Base-by-base conservation (phyloP, 306 rosid species). In the Lagenaria siceraria region DNA sequence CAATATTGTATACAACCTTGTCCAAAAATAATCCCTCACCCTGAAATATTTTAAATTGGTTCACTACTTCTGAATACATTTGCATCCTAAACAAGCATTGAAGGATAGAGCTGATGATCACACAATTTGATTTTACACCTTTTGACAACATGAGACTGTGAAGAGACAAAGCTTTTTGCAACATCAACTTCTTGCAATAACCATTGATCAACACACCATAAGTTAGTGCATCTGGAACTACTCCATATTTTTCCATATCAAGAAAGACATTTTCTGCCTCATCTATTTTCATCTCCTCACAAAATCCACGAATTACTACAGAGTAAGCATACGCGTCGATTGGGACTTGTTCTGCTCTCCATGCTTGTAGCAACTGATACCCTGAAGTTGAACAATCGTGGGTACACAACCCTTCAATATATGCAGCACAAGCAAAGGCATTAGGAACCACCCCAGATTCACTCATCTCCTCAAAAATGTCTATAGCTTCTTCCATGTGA, bases 401-500 rank as follows among this genome's bases (percentile, higher is more conserved):
- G 79, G 69, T 82, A 70, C 98, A 94, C 61, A 94, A 80, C 76
- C 97, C 98, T 82, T 88, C 89, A 76, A 94, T 86, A 77, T 77
- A 88, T 22, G 88, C 68, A 18, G 86, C 55, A 73, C 80, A 85
- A 60, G 94, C 91, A 81, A 83, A 90, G 10, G 89, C 80, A 65
- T 54, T 29, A 12, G 90, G 85, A 36, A 61, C 65, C 42, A 91
- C 77, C 66, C 93, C 88, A n/a, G 84, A 84, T 77, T 78, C 73
- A 77, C 86, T 84, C 96, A 94, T 91, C 83, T 91, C 97, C 55
- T 81, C 79, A 59, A 94, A 81, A 80, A 88, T 84, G 46, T 58
- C 7, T 53, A 49, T 35, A 4, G 87, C 94, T 42, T 82, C 85
- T 66, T 84, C 82, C 82, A 88, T 80, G 27, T 84, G 63, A 80